Base-by-base conservation (phyloP, 1,284 basidiomycete species). In the Moniliella sp. region DNA sequence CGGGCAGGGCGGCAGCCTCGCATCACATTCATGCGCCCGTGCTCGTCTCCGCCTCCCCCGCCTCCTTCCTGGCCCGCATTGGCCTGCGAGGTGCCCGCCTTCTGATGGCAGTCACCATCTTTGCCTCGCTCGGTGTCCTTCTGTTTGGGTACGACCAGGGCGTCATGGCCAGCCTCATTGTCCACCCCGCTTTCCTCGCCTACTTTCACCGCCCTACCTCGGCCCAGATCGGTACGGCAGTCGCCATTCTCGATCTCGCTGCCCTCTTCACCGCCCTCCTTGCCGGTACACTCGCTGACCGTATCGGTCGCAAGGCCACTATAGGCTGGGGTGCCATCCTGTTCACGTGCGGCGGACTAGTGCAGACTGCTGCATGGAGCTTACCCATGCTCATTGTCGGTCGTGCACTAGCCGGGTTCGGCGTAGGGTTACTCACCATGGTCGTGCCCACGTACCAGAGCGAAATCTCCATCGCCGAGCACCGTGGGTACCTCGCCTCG, bases 371-470 rank as follows among this genome's bases (percentile, higher is more conserved):
- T 46, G 79, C 82, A 5, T 66, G 65, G 3, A 81, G 84, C 3
- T 91, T 79, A 62, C 68, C 66, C 55, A 65, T 69, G 31, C 94
- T 97, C 84, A 72, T 93, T 25, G 40, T 82, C 4, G 88, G 88
- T 8, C 70, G 88, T 25, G 66, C 94, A 28, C 65, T 86, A 35
- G 79, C 78, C 40, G 88, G 74, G 16, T 36, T 73, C 27, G 67
- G 71, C 1, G 73, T 75, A 39, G 72, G 73, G 36, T 62, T 74
- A 13, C 61, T 69, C 71, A 69, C 69, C 30, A 64, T 67, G 14
- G 83, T 93, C 42, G 88, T 94, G 14, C 88, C 88, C 4, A 91
- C 93, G 39, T 97, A 93, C 61, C 88, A 93, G 64, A 80, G 78
- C 47, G 88, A 94, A 66, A 82, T 94, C 31, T 88, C 82, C 2